Evolutionary conservation across 23 red algal genomes (phyloP).

Genomic region (Cyanidioschyzon merolae): DNA sequence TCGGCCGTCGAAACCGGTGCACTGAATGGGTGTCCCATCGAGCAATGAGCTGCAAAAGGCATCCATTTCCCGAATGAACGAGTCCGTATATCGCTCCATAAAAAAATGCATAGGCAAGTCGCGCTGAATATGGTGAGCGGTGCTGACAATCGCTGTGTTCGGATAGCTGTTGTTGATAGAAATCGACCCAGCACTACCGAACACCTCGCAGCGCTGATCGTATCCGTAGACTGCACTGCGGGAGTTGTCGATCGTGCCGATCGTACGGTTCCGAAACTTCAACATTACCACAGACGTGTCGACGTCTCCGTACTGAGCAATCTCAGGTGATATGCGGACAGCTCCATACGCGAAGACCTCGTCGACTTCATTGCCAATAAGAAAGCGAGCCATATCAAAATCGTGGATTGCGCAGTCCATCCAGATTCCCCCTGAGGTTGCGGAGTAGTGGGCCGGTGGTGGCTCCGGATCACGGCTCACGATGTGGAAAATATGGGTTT

Average conservation of each 20-base stretch:
- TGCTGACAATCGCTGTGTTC: conserved; percentile 91
- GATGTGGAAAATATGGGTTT: conserved; percentile 93
- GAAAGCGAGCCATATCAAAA: conserved; percentile 96
- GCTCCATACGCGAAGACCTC: conserved; percentile 88
- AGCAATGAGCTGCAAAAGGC: conserved; percentile 68
- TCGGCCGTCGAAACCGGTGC: conserved; percentile 87
- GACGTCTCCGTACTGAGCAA: conserved; percentile 83
- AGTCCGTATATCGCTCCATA: conserved; percentile 99
- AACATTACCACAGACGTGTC: conserved; percentile 88
- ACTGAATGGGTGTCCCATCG: conserved; percentile 56
- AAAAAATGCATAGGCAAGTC: conserved; percentile 99
- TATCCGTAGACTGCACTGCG: conserved; percentile 95
- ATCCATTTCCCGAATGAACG: conserved; percentile 81
- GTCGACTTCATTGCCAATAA: conserved; percentile 90
- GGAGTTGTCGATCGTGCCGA: conserved; percentile 94
- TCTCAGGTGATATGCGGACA: conserved; percentile 51
- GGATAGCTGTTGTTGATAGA: conserved; percentile 97
- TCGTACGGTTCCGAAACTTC: conserved; percentile 70
- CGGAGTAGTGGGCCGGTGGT: conserved; percentile 81
- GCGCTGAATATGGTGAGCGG: conserved; percentile 50
- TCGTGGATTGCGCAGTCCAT: conserved; percentile 98
- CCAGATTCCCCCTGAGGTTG: conserved; percentile 96
- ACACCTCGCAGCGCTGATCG: conserved; percentile 98
- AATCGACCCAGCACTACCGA: conserved; percentile 79
- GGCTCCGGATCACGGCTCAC: conserved; percentile 74